These are phyloP conservation scores for sweet orange (Citrus sinensis) DNA, from an alignment of 345 rosid genomes.

Conservation along the genomic window DVS_A1.0 CM039167.1:21095001-21095500, in stretches of 20 bases:
- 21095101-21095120: constrained; percentile 12
- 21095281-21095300: not conserved
- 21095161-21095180: not conserved
- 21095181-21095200: not conserved
- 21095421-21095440: constrained; percentile 29
- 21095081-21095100: not conserved
- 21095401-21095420: not conserved
- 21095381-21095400: constrained; percentile 9
- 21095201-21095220: not conserved
- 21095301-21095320: not conserved
- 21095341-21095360: not conserved
- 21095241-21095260: not conserved
- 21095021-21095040: not conserved
- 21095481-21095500: constrained; percentile 38
- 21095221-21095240: not conserved
- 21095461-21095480: constrained; percentile 29
- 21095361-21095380: constrained; percentile 10
- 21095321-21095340: not conserved
- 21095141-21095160: not conserved
- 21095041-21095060: not conserved
- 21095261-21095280: not conserved
- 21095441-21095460: constrained; percentile 30
- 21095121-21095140: constrained; percentile 11
- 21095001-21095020: constrained; percentile 7
- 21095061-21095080: not conserved